Evolutionary conservation across 2,329 filamentous ascomycete species (phyloP).

Genomic region (Cryphonectria japonica): DNA sequence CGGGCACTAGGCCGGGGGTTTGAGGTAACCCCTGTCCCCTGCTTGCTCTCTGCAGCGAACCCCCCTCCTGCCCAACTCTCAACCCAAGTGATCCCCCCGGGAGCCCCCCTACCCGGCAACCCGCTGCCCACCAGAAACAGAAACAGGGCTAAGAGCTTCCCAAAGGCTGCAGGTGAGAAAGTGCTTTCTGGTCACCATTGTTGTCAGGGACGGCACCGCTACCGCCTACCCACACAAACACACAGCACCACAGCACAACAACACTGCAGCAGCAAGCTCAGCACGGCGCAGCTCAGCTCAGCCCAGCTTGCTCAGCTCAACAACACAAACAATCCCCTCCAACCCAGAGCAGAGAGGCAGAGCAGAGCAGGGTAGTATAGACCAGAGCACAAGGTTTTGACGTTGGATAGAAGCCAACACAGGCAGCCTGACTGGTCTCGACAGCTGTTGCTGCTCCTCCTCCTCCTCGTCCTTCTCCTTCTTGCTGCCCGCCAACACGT

Average conservation of each 20-base stretch:
- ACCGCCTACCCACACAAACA: not conserved
- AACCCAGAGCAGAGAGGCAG: not conserved
- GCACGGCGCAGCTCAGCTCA: conserved; percentile 3
- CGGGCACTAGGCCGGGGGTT: conserved; percentile 4
- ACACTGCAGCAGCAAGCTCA: conserved; percentile 1
- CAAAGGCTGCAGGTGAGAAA: conserved; percentile 7
- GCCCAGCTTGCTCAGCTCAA: not conserved
- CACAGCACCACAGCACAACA: conserved; percentile 1
- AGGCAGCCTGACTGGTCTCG: conserved; percentile 5
- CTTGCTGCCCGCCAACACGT: conserved; percentile 1
- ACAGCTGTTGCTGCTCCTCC: conserved; percentile 6
- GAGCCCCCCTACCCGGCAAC: not conserved
- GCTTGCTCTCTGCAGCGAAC: conserved; percentile 3
- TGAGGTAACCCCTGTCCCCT: not conserved
- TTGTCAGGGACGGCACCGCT: conserved; percentile 4
- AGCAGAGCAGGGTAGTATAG: not conserved
- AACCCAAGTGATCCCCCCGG: not conserved
- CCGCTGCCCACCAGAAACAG: conserved; percentile 6
- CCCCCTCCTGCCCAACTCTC: not conserved
- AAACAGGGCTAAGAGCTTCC: conserved; percentile 10
- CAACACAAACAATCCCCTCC: not conserved
- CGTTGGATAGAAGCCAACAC: not conserved
- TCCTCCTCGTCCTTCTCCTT: not conserved
- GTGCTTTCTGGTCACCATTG: not conserved
- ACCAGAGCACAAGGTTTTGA: not conserved